Evolutionary conservation across 2,329 filamentous ascomycete species (phyloP).

Genomic region (Nigrospora osmanthi): DNA sequence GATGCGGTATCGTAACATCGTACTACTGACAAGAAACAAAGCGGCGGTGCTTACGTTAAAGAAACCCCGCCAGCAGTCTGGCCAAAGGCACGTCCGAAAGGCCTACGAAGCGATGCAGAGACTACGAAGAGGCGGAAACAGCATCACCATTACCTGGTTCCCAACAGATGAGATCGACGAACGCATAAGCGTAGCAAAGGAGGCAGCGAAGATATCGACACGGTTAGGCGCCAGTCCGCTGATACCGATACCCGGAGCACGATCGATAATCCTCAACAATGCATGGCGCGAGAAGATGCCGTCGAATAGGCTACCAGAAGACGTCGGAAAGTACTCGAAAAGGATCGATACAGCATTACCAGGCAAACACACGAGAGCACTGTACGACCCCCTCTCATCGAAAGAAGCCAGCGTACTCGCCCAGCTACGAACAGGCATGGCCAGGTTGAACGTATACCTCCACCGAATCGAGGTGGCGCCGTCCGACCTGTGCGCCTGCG

Average conservation of each 20-base stretch:
- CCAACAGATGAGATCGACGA: too few relatives aligned
- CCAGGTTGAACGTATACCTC: background rate
- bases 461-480: background rate
- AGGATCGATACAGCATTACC: conserved; percentile 1
- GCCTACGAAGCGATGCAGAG: background rate
- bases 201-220: too few relatives aligned
- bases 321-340: background rate
- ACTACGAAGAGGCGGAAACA: background rate
- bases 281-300: background rate
- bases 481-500: background rate
- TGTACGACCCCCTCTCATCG: background rate
- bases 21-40: conserved; percentile 2
- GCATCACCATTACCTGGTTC: too few relatives aligned
- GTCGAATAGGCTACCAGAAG: background rate
- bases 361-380: background rate
- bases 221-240: background rate
- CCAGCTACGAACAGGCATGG: conserved; percentile 1
- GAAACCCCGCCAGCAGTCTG: conserved; percentile 1
- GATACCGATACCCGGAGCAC: background rate
- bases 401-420: background rate
- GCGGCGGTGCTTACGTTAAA: background rate
- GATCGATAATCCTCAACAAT: background rate
- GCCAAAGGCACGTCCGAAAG: background rate
- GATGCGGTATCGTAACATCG: conserved; percentile 7
- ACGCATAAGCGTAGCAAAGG: too few relatives aligned